Evolutionary conservation across 2,329 filamentous ascomycete genomes (phyloP).

Genomic region (Hysterium pulicare): DNA sequence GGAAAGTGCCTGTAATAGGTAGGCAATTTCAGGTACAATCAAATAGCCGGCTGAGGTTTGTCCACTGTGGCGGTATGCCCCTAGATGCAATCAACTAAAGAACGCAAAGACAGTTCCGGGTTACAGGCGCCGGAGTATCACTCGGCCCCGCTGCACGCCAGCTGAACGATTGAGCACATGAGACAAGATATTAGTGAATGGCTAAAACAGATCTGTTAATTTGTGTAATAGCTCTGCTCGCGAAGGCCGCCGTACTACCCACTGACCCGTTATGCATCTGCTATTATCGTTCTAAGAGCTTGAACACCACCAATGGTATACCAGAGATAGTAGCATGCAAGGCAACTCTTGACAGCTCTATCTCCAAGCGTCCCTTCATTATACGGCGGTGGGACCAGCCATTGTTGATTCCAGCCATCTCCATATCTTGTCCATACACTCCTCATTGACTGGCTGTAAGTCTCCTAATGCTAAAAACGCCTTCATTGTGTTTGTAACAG

Average conservation of each 20-base stretch:
- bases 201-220: not conserved
- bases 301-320: not conserved
- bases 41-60: not conserved
- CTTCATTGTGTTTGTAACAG: slow-evolving; percentile 29
- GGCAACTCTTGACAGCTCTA: not conserved
- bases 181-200: not conserved
- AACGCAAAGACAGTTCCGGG: not conserved
- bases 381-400: too few species aligned
- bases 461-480: slow-evolving; percentile 33
- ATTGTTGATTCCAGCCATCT: slow-evolving; percentile 27
- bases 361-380: not conserved
- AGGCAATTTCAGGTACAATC: not conserved
- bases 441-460: slow-evolving; percentile 42
- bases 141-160: too few species aligned
- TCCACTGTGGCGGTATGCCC: not conserved
- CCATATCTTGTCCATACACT: slow-evolving; percentile 45
- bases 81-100: not conserved
- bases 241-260: not conserved
- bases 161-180: too few species aligned
- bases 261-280: not conserved
- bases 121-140: not conserved
- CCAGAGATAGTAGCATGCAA: not conserved
- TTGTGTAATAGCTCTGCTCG: not conserved
- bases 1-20: not conserved
- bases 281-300: not conserved